Base-by-base conservation (phyloP, 768 basidiomycete species). In the Lactifluus volemus region DNA sequence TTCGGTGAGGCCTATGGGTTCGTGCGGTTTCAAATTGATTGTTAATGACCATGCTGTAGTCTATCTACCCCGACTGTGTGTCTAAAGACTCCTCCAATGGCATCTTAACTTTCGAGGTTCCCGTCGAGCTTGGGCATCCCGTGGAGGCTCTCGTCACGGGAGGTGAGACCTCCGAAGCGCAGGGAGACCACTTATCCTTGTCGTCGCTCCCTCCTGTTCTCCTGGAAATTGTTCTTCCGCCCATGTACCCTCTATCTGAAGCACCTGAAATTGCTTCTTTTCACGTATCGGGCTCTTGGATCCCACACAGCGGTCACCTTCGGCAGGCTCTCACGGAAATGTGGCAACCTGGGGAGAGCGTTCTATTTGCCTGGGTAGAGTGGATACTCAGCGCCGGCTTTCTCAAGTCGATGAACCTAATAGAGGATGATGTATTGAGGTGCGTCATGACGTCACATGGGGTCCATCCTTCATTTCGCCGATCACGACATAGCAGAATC, bases 61-160 rank as follows among this genome's bases (percentile, higher is more conserved):
- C 88, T n/a, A 90, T 90, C 49, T 87, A 84, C 69, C 89, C 89
- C 41, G 85, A 89, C 68, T 89, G 76, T 68, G 64, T 86, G 42
- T 79, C 81, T 5, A 78, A 73, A 52, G 68, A 71, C 25, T 66
- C 70, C 34, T 50, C 65, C 1, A 70, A 76, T 53, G 76, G 75
- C 1, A 64, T 69, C 4, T 60, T 86, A 47, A 84, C 78, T 67
- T 79, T 86, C 21, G 82, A 88, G 65, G 75, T 90, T 52, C 84
- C 87, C 9, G 72, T 92, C 42, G 82, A 89, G 63, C 77, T 89
- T 41, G 75, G 71, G 15, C 67, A 70, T 10, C 70, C 80, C 17
- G 75, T 70, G n/a, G 69, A 65, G 10, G 68, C 86, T 25, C 52
- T 68, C 47, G 68, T 84, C 42, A 60, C 71, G 21, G 67, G 73